Conservation (phyloP, 176 grass and related monocot genomes). For the sorghum (Sorghum bicolor) region Sorghum_bicolor_NCBIv3 NC_012872.2:10770001-10770500, state of each 20-base stretch:
- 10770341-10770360: conserved; percentile 93
- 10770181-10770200: conserved; percentile 89
- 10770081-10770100: conserved; percentile 99
- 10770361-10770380: conserved; percentile 95
- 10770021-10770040: conserved; percentile 27
- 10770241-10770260: not conserved
- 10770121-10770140: conserved; percentile 97
- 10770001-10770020: conserved; percentile 6
- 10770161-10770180: conserved; percentile 93
- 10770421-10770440: conserved; percentile 98
- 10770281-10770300: conserved; percentile 4
- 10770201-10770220: conserved; percentile 99
- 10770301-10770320: conserved; percentile 98
- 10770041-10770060: conserved; percentile 78
- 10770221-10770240: conserved; percentile 1
- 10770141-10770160: conserved; percentile 82
- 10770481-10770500: not conserved
- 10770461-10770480: conserved; percentile 17
- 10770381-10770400: conserved; percentile 92
- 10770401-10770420: conserved; percentile 96
- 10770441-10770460: conserved; percentile 85
- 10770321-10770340: conserved; percentile 56
- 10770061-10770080: conserved; percentile 97
- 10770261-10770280: not conserved
- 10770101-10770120: conserved; percentile 99